Evolutionary conservation across 176 grass and related monocot species (phyloP).

Genomic region (Paspalum vaginatum): DNA sequence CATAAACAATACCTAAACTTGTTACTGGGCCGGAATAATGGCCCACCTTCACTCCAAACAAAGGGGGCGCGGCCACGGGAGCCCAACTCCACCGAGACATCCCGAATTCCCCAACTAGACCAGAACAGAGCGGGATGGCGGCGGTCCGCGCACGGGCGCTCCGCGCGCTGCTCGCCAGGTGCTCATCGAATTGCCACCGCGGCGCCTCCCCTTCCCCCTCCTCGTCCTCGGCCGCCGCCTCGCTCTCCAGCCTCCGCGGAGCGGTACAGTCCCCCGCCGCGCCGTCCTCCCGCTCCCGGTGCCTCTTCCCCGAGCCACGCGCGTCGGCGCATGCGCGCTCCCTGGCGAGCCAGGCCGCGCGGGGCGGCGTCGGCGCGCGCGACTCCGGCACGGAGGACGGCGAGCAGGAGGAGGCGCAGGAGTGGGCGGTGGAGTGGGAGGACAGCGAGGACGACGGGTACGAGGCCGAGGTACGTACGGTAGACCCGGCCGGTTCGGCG

Average conservation of each 20-base stretch:
- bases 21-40: no score
- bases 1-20: no score
- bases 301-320: not conserved
- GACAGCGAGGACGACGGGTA: conserved; percentile 59
- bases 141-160: conserved; percentile 13
- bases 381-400: not conserved
- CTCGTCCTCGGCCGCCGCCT: not conserved
- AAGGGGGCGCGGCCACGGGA: no score
- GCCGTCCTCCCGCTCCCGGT: not conserved
- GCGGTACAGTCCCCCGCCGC: not conserved
- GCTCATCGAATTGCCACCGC: conserved; percentile 38
- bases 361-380: not conserved
- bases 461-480: conserved; percentile 50
- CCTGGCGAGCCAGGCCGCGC: conserved; percentile 27
- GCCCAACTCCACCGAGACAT: not conserved
- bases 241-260: conserved; percentile 11
- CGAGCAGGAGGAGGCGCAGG: not conserved
- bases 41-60: not conserved
- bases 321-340: not conserved
- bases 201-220: not conserved
- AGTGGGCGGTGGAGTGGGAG: conserved; percentile 54
- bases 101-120: not conserved
- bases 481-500: not conserved
- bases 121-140: not conserved
- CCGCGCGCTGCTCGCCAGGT: conserved; percentile 44